These are phyloP conservation scores for Boletus sp. DNA, from an alignment of 768 basidiomycete species.

Conservation along the genomic window DNA sequence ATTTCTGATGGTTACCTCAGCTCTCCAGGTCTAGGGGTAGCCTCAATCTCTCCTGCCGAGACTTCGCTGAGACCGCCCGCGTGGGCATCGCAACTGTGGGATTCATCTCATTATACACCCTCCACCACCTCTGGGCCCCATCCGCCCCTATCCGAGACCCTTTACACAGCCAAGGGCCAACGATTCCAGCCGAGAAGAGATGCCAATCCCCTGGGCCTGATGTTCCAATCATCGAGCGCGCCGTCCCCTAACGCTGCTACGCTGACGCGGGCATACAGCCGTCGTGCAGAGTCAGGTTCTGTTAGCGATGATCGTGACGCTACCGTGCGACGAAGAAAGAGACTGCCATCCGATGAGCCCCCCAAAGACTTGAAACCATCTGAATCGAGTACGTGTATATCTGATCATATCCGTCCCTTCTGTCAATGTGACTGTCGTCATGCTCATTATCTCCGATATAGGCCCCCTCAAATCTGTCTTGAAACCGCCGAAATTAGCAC, in stretches of 20 bases:
- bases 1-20: conserved; percentile 47
- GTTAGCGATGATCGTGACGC: conserved; percentile 64
- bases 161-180: conserved; percentile 41
- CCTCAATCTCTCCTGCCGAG: conserved; percentile 62
- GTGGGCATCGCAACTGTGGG: conserved; percentile 71
- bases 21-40: conserved; percentile 42
- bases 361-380: conserved; percentile 40
- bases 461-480: conserved; percentile 74
- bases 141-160: conserved; percentile 44
- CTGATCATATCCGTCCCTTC: conserved; percentile 29
- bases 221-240: conserved; percentile 73
- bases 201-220: conserved; percentile 44
- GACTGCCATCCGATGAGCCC: conserved; percentile 30
- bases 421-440: conserved; percentile 25
- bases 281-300: conserved; percentile 65
- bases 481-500: conserved; percentile 87
- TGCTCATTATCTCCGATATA: conserved; percentile 36
- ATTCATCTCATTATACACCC: conserved; percentile 44
- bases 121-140: conserved; percentile 47
- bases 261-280: conserved; percentile 60
- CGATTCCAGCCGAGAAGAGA: conserved; percentile 41
- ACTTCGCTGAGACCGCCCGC: conserved; percentile 56
- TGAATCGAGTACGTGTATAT: conserved; percentile 47
- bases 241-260: conserved; percentile 53
- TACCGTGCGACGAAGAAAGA: conserved; percentile 66